phyloP scores from a whole-genome alignment of 352 stramenopile species.

The Phytopythium litorale region DNA sequence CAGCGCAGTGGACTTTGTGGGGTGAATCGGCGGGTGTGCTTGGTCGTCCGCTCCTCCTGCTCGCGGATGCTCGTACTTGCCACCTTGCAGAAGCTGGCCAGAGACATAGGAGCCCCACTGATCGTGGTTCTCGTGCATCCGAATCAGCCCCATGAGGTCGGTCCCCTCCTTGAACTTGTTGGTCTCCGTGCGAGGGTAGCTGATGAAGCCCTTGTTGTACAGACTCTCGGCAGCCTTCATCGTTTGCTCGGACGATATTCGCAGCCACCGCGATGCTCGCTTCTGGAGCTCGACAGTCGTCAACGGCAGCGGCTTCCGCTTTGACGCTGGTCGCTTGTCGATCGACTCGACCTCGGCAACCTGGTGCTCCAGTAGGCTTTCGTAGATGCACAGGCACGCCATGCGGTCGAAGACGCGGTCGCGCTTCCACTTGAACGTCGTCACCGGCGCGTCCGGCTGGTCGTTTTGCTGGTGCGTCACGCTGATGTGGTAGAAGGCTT shows the following conservation, averaged over 20 bases:
- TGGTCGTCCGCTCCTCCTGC: conserved; percentile 94
- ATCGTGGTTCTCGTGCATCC: conserved; percentile 62
- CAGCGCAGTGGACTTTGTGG: conserved; percentile 91
- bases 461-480: conserved; percentile 70
- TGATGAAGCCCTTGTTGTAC: conserved; percentile 98
- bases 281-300: conserved; percentile 99
- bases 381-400: conserved; percentile 91
- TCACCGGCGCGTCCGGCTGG: conserved; percentile 49
- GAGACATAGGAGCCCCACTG: conserved; percentile 82
- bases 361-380: conserved; percentile 60
- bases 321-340: conserved; percentile 84
- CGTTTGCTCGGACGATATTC: conserved; percentile 94
- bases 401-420: conserved; percentile 95
- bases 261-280: conserved; percentile 92
- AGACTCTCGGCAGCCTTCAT: conserved; percentile 96
- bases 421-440: conserved; percentile 96
- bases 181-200: conserved; percentile 99
- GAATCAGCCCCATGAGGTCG: conserved; percentile 82
- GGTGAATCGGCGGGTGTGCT: conserved; percentile 98
- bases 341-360: conserved; percentile 62
- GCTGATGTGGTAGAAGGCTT: conserved; percentile 96
- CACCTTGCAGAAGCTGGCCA: conserved; percentile 42
- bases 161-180: conserved; percentile 96
- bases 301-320: conserved; percentile 95
- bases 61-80: conserved; percentile 83